Conservation (phyloP, 345 rosid genomes). For the Eutrema japonicum region DNA sequence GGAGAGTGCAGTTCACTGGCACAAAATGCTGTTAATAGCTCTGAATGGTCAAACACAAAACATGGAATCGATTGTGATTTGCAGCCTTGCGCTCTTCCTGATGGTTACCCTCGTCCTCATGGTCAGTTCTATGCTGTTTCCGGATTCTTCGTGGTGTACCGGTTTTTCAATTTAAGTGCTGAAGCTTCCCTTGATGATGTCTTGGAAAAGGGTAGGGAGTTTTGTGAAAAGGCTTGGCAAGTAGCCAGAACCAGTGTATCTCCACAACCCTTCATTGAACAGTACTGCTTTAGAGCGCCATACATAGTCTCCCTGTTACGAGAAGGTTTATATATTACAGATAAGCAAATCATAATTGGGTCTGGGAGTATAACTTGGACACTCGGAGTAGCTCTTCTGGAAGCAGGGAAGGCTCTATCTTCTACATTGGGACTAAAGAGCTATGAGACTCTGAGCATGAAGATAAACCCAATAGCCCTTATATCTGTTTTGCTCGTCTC, state of each 20-base stretch:
- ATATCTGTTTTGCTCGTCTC: conserved; percentile 62
- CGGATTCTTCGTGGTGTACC: conserved; percentile 91
- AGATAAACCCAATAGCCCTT: conserved; percentile 70
- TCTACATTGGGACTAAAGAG: conserved; percentile 60
- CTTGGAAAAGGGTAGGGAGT: conserved; percentile 79
- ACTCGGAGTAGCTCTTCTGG: conserved; percentile 87
- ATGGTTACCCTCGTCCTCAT: conserved; percentile 74
- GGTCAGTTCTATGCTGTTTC: conserved; percentile 94
- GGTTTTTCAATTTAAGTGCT: conserved; percentile 78
- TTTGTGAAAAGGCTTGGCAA: conserved; percentile 86
- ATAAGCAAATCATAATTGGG: conserved; percentile 72
- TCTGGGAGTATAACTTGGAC: conserved; percentile 99
- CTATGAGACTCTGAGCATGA: conserved; percentile 64
- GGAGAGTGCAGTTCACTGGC: conserved; percentile 77
- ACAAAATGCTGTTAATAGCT: conserved; percentile 78
- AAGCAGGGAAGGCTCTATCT: conserved; percentile 83
- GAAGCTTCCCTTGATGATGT: conserved; percentile 94
- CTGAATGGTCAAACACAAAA: conserved; percentile 76
- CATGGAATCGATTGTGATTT: conserved; percentile 81
- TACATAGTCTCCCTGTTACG: conserved; percentile 78
- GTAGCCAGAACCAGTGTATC: conserved; percentile 79
- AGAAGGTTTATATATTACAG: conserved; percentile 92
- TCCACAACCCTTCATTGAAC: conserved; percentile 97
- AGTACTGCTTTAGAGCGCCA: conserved; percentile 98
- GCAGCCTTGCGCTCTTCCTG: conserved; percentile 90